A percentile compares a stretch with the other conserved stretches of the same genome.
These are phyloP conservation scores for Candida labiduridarum DNA, from an alignment of 1,139 yeast genomes.

Conservation along the genomic window DNA sequence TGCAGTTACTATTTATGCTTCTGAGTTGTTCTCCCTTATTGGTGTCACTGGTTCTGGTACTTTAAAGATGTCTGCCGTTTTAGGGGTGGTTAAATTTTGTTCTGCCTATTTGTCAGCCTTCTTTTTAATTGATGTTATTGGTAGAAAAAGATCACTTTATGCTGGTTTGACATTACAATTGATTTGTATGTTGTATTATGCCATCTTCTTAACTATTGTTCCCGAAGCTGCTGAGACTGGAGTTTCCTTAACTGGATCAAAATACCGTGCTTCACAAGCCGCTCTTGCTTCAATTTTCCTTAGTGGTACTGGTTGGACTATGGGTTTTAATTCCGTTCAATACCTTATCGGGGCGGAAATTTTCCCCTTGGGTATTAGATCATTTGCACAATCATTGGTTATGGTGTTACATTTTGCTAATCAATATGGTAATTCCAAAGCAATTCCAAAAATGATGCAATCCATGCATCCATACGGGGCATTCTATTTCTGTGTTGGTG, in stretches of 20 bases:
- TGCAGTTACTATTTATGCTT: slow-evolving; percentile 62
- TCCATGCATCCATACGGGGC: slow-evolving; percentile 54
- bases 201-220: slow-evolving; percentile 48
- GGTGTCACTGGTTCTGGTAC: slow-evolving; percentile 43
- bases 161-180: slow-evolving; percentile 40
- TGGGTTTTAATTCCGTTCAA: slow-evolving; percentile 64
- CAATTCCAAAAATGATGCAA: slow-evolving; percentile 54
- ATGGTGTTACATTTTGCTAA: slow-evolving; percentile 63
- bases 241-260: slow-evolving; percentile 29
- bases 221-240: slow-evolving; percentile 43
- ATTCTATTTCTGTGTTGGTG: slow-evolving; percentile 54
- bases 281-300: slow-evolving; percentile 57
- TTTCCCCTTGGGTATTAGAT: slow-evolving; percentile 57
- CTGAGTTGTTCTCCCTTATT: slow-evolving; percentile 53
- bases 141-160: slow-evolving; percentile 45
- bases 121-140: slow-evolving; percentile 49
- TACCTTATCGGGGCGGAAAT: slow-evolving; percentile 62
- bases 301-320: slow-evolving; percentile 62
- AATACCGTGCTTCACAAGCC: slow-evolving; percentile 44
- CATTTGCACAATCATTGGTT: slow-evolving; percentile 54
- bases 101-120: slow-evolving; percentile 50
- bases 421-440: slow-evolving; percentile 63
- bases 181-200: slow-evolving; percentile 39
- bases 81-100: slow-evolving; percentile 50
- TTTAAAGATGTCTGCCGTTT: slow-evolving; percentile 49